phyloP scores from a whole-genome alignment of 768 basidiomycete species.

The Tulasnella sp. region DNA sequence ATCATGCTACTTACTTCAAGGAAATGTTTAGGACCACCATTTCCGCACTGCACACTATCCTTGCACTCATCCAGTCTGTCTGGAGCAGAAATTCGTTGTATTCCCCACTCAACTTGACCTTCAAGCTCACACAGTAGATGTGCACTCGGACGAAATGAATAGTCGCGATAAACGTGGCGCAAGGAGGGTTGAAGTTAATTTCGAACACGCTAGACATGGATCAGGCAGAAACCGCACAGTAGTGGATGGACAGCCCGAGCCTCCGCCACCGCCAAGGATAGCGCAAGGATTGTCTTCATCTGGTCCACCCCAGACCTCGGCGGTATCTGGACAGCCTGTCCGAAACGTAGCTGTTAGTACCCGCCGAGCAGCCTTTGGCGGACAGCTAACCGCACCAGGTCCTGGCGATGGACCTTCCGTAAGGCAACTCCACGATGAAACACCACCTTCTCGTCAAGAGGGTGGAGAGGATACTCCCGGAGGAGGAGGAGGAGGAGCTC shows the following conservation, averaged over 20 bases:
- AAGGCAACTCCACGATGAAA: not conserved
- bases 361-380: slow-evolving; percentile 9
- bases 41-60: slow-evolving; percentile 48
- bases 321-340: not conserved
- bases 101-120: slow-evolving; percentile 80
- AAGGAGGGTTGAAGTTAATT: slow-evolving; percentile 56
- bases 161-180: slow-evolving; percentile 56
- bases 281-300: not conserved
- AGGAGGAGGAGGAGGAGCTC: slow-evolving; percentile 19
- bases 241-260: slow-evolving; percentile 21
- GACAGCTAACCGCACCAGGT: not conserved
- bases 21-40: not conserved
- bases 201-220: slow-evolving; percentile 42
- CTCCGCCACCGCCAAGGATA: too few relatives aligned
- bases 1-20: not conserved
- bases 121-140: slow-evolving; percentile 80
- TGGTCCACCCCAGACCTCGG: slow-evolving; percentile 15
- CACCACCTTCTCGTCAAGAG: too few relatives aligned
- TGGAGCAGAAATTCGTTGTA: slow-evolving; percentile 85
- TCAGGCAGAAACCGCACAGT: slow-evolving; percentile 25
- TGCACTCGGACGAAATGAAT: slow-evolving; percentile 63
- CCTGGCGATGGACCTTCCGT: not conserved
- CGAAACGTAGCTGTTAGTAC: not conserved
- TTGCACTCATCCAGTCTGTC: slow-evolving; percentile 60
- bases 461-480: too few relatives aligned